Evolutionary conservation across 2,329 filamentous ascomycete genomes (phyloP).

Genomic region (Zymoseptoria pseudotritici): DNA sequence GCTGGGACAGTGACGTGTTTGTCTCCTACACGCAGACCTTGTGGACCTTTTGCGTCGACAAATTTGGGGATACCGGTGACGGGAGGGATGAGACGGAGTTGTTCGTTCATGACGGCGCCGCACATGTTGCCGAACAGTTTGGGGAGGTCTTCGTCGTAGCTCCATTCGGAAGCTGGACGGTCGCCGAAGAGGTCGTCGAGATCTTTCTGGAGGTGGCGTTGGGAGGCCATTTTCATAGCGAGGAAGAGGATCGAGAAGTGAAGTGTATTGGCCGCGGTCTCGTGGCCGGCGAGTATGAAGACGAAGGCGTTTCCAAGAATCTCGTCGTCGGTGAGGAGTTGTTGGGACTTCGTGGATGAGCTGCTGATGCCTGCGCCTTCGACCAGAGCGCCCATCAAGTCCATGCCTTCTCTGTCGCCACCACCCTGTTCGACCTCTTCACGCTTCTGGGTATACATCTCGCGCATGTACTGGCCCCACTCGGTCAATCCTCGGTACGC

Average conservation of each 20-base stretch:
- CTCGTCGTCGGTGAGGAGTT: constrained; percentile 51
- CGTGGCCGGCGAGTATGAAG: constrained; percentile 65
- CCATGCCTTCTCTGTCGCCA: constrained; percentile 38
- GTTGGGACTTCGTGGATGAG: constrained; percentile 40
- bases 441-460: constrained; percentile 58
- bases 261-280: constrained; percentile 69
- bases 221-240: constrained; percentile 56
- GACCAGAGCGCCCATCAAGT: constrained; percentile 50
- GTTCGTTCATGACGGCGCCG: constrained; percentile 71
- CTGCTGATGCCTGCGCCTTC: constrained; percentile 37
- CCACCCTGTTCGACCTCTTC: constrained; percentile 35
- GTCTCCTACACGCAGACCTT: constrained; percentile 54
- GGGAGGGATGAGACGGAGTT: constrained; percentile 64
- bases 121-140: constrained; percentile 61
- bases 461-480: constrained; percentile 62
- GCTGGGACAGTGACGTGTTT: constrained; percentile 52
- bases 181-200: constrained; percentile 58
- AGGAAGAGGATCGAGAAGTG: constrained; percentile 65
- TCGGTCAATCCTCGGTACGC: constrained; percentile 53
- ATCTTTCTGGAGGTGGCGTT: constrained; percentile 61
- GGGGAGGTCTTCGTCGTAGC: constrained; percentile 61
- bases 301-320: constrained; percentile 64
- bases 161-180: constrained; percentile 55
- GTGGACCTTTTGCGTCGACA: constrained; percentile 32
- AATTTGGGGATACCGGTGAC: constrained; percentile 66